These are phyloP conservation scores for Cornus controversa DNA, from an alignment of 148 eudicot genomes.

Conservation along the genomic window DNA sequence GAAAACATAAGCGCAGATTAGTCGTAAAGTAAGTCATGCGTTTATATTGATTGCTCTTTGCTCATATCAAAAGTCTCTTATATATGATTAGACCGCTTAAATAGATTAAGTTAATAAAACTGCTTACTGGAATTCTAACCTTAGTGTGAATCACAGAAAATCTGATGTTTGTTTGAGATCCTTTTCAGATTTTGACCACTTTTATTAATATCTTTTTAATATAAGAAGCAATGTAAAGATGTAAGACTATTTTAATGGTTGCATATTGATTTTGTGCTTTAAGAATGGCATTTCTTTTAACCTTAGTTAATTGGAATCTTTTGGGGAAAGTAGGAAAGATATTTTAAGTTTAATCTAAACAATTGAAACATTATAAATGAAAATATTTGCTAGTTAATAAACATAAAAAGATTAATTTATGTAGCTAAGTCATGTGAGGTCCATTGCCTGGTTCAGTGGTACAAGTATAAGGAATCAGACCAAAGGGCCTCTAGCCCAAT, in stretches of 20 bases:
- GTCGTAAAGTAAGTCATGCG: constrained; percentile 56
- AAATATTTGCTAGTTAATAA: not conserved
- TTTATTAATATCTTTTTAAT: not conserved
- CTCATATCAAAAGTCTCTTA: not conserved
- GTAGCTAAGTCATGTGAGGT: no score
- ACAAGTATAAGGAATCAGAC: no score
- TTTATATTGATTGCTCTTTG: not conserved
- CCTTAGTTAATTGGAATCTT: not conserved
- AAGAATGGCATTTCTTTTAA: not conserved
- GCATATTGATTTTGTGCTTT: not conserved
- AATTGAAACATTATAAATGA: no score
- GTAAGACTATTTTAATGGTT: not conserved
- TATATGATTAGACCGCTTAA: not conserved
- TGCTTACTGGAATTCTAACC: not conserved
- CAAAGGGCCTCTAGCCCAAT: no score
- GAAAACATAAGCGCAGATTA: constrained; percentile 75
- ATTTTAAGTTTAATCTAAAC: not conserved
- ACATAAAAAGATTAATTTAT: no score
- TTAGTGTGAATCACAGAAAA: no score
- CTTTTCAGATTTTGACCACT: not conserved
- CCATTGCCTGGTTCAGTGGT: no score
- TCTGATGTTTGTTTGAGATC: not conserved
- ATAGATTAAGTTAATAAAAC: not conserved
- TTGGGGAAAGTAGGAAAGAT: not conserved
- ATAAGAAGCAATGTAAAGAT: not conserved